These are phyloP conservation scores for Friedmanniomyces endolithicus DNA, from an alignment of 495 filamentous ascomycete species.

Conservation along the genomic window DNA sequence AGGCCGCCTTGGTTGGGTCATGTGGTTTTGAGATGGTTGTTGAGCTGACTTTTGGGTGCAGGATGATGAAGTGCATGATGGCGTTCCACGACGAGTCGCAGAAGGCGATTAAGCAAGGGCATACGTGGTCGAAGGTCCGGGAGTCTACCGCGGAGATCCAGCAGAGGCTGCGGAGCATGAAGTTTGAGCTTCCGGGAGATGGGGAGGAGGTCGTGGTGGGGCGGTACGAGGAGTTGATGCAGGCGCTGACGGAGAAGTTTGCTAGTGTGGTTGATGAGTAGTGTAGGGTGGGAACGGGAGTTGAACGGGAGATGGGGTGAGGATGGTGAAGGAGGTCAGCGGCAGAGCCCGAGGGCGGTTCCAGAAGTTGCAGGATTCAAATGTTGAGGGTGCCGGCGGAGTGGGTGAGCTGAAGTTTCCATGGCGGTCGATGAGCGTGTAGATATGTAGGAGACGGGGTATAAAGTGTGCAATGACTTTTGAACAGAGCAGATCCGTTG, in stretches of 20 bases:
- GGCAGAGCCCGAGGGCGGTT: too few relatives aligned
- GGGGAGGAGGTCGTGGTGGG: conserved; percentile 60
- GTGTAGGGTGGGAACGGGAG: conserved; percentile 6
- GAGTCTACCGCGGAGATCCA: conserved; percentile 83
- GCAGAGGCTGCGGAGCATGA: conserved; percentile 70
- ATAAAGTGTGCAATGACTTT: too few relatives aligned
- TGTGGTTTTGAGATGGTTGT: too few relatives aligned
- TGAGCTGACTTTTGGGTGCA: too few relatives aligned
- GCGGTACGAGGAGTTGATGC: conserved; percentile 87
- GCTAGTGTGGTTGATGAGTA: conserved; percentile 90
- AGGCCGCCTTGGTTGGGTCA: too few relatives aligned
- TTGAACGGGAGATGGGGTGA: not conserved
- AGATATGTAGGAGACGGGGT: too few relatives aligned
- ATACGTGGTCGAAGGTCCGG: conserved; percentile 80
- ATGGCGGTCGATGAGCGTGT: too few relatives aligned
- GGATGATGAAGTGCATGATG: conserved; percentile 99
- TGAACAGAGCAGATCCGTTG: too few relatives aligned
- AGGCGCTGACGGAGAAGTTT: conserved; percentile 90
- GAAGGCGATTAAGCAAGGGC: conserved; percentile 82
- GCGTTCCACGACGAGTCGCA: conserved; percentile 94
- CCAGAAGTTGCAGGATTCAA: too few relatives aligned
- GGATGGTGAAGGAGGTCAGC: not conserved
- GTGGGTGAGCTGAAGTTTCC: too few relatives aligned
- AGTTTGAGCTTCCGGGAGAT: conserved; percentile 83
- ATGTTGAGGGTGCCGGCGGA: too few relatives aligned